phyloP scores from a whole-genome alignment of 2,329 filamentous ascomycete genomes.

The Leptographium lundbergii region DNA sequence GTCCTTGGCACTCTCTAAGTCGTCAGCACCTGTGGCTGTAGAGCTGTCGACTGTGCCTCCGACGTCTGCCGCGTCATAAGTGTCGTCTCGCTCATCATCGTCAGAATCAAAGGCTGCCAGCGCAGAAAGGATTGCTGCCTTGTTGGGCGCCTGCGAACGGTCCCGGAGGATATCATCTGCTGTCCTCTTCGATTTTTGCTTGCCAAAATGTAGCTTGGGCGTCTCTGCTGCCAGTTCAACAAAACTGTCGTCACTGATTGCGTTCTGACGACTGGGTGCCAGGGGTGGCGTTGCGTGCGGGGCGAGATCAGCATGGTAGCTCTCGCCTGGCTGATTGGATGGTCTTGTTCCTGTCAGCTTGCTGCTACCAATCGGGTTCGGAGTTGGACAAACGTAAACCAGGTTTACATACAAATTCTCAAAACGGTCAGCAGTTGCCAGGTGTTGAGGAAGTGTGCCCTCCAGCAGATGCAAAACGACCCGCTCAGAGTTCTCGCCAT shows the following conservation, averaged over 20 bases:
- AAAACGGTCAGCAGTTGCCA: constrained; percentile 49
- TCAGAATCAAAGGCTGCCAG: constrained; percentile 83
- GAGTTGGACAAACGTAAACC: background rate
- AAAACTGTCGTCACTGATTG: constrained; percentile 72
- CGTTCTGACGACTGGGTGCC: constrained; percentile 50
- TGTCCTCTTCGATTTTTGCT: constrained; percentile 47
- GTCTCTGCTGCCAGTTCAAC: constrained; percentile 55
- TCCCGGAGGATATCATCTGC: constrained; percentile 63
- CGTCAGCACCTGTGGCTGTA: constrained; percentile 41
- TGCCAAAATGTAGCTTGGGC: constrained; percentile 67
- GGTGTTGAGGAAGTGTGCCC: constrained; percentile 56
- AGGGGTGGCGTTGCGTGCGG: constrained; percentile 47
- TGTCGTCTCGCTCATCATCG: constrained; percentile 94
- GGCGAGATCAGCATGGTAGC: constrained; percentile 30
- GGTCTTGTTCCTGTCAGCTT: background rate
- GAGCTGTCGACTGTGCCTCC: constrained; percentile 71
- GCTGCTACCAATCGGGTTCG: too few species aligned
- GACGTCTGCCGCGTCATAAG: constrained; percentile 85
- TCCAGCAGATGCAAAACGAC: constrained; percentile 75
- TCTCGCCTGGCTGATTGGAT: background rate
- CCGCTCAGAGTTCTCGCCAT: constrained; percentile 62
- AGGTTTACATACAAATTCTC: constrained; percentile 41
- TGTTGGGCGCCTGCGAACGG: constrained; percentile 52
- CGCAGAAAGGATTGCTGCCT: constrained; percentile 78
- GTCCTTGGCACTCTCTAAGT: constrained; percentile 46